Conservation (phyloP, 2,329 filamentous ascomycete species). For the Diaporthe capsici region DNA sequence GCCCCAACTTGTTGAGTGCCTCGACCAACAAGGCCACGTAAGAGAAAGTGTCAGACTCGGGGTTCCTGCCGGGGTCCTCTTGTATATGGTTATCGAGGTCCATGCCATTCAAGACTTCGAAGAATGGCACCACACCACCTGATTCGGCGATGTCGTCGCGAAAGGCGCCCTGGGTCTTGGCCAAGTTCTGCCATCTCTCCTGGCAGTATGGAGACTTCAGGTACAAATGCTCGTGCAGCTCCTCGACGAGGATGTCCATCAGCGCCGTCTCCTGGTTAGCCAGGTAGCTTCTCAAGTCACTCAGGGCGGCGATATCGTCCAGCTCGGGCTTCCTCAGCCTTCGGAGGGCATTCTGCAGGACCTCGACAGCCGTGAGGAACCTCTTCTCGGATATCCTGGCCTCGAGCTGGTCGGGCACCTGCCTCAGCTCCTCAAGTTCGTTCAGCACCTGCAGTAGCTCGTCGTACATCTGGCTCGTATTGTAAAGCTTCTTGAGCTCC, state of each 20-base stretch:
- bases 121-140: constrained; percentile 66
- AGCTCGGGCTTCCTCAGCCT: constrained; percentile 89
- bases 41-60: constrained; percentile 94
- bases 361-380: constrained; percentile 92
- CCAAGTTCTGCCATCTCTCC: constrained; percentile 90
- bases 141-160: constrained; percentile 64
- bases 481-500: constrained; percentile 90
- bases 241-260: constrained; percentile 96
- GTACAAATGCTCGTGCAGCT: constrained; percentile 96
- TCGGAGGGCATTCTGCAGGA: constrained; percentile 87
- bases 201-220: constrained; percentile 98
- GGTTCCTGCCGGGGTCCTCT: constrained; percentile 93
- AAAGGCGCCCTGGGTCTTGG: constrained; percentile 72
- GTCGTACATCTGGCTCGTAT: constrained; percentile 90
- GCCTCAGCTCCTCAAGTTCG: constrained; percentile 88
- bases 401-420: constrained; percentile 92
- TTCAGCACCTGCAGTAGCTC: constrained; percentile 86
- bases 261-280: constrained; percentile 92
- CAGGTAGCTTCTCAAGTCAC: constrained; percentile 88
- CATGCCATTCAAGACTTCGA: constrained; percentile 71
- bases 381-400: constrained; percentile 96
- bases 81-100: constrained; percentile 74
- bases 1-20: constrained; percentile 88
- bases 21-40: constrained; percentile 92
- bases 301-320: constrained; percentile 90